These are phyloP conservation scores for Agapanthus africanus DNA, from an alignment of 106 monocot species.

Conservation along the genomic window DNA sequence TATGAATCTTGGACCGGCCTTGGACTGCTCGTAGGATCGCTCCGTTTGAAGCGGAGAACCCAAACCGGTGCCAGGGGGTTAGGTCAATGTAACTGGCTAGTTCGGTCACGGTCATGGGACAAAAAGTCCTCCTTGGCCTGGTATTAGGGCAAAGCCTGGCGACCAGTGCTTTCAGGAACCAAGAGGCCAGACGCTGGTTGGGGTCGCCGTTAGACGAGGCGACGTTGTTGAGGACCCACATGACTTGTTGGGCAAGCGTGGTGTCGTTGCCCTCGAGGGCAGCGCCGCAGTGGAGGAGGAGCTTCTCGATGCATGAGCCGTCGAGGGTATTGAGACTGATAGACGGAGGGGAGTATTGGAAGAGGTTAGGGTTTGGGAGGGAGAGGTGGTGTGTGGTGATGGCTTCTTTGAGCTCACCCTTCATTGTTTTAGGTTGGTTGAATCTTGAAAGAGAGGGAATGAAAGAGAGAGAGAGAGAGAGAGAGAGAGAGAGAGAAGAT, in stretches of 20 bases:
- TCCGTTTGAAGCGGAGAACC: constrained; percentile 51
- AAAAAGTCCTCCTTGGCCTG: background rate
- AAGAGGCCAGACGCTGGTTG: constrained; percentile 51
- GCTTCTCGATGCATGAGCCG: constrained; percentile 49
- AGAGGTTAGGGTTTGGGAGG: constrained; percentile 9
- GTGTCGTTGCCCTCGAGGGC: constrained; percentile 50
- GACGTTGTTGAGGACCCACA: constrained; percentile 72
- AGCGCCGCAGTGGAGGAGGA: constrained; percentile 54
- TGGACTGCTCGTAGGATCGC: constrained; percentile 34
- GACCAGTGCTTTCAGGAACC: constrained; percentile 47
- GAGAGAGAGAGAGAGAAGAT: too few relatives aligned
- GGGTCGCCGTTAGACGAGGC: constrained; percentile 39
- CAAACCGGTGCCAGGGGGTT: constrained; percentile 64
- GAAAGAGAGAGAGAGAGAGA: too few relatives aligned
- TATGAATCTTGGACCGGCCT: constrained; percentile 26
- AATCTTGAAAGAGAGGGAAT: background rate
- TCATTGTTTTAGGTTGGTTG: background rate
- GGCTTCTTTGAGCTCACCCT: constrained; percentile 6
- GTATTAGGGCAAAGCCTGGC: constrained; percentile 17
- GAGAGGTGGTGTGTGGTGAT: background rate
- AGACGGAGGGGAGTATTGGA: background rate
- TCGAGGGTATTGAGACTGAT: constrained; percentile 17
- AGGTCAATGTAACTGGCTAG: constrained; percentile 56
- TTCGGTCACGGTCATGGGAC: constrained; percentile 38
- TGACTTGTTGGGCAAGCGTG: constrained; percentile 51